Evolutionary conservation across 345 rosid species (phyloP).

Genomic region (Salix udensis): DNA sequence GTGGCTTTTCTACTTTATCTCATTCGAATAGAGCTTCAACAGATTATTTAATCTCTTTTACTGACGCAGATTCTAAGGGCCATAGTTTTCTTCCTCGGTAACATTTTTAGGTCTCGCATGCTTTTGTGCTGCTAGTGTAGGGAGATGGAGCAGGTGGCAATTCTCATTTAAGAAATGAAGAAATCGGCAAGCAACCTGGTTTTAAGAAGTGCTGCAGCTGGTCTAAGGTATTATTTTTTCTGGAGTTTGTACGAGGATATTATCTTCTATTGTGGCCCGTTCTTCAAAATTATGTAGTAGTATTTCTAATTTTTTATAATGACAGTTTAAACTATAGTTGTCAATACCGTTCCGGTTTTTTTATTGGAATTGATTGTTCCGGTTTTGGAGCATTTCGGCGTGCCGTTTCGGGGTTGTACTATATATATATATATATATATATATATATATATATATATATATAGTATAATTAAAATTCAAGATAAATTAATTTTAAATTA

Average conservation of each 20-base stretch:
- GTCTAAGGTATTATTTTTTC: conserved; percentile 53
- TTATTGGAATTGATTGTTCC: no score
- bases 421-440: no score
- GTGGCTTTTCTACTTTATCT: not conserved
- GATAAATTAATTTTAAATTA: no score
- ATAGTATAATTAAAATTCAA: no score
- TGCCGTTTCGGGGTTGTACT: no score
- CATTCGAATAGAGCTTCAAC: not conserved
- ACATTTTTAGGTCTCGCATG: not conserved
- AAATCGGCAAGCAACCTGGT: conserved; percentile 77
- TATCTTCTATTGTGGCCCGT: not conserved
- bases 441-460: no score
- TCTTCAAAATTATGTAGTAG: not conserved
- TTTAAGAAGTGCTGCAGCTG: conserved; percentile 62
- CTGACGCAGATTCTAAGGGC: not conserved
- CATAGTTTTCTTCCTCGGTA: conserved; percentile 2
- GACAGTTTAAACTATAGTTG: not conserved
- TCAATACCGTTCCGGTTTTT: no score
- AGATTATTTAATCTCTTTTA: not conserved
- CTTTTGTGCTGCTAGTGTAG: conserved; percentile 28
- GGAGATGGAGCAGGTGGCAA: conserved; percentile 77
- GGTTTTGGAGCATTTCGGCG: no score
- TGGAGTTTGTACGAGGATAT: not conserved
- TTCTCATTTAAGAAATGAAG: conserved; percentile 49
- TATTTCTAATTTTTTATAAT: not conserved